Evolutionary conservation across 192 early-diverging fungal genomes (phyloP).

Genomic region (Phycomyces blakesleeanus): DNA sequence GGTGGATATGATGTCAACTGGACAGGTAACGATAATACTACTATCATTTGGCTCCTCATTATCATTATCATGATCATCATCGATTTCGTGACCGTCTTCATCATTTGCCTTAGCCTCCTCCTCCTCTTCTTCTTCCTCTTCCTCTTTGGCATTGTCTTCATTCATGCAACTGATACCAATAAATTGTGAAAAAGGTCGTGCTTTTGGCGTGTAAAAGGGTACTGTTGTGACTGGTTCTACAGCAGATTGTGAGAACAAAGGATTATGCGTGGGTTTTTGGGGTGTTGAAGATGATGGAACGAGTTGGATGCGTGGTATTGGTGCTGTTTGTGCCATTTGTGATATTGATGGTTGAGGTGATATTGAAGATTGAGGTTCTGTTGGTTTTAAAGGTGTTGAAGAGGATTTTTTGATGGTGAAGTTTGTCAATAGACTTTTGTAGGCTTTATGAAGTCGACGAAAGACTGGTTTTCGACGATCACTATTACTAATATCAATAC

Average conservation of each 20-base stretch:
- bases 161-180: neutral
- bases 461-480: no score
- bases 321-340: neutral
- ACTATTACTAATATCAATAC: no score
- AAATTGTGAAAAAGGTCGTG: neutral
- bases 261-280: neutral
- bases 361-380: no score
- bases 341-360: neutral
- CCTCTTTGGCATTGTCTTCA: neutral
- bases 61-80: neutral
- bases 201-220: neutral
- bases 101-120: neutral
- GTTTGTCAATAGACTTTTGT: no score
- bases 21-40: no score
- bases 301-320: neutral
- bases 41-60: no score
- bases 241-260: neutral
- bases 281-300: no score
- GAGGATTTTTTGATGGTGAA: no score
- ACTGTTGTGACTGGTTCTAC: neutral
- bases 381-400: no score
- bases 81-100: neutral
- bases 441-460: no score
- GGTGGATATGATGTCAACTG: neutral
- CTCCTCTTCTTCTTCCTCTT: neutral